These are phyloP conservation scores for Elsinoe necatrix DNA, from an alignment of 2,329 filamentous ascomycete species.

Conservation along the genomic window DNA sequence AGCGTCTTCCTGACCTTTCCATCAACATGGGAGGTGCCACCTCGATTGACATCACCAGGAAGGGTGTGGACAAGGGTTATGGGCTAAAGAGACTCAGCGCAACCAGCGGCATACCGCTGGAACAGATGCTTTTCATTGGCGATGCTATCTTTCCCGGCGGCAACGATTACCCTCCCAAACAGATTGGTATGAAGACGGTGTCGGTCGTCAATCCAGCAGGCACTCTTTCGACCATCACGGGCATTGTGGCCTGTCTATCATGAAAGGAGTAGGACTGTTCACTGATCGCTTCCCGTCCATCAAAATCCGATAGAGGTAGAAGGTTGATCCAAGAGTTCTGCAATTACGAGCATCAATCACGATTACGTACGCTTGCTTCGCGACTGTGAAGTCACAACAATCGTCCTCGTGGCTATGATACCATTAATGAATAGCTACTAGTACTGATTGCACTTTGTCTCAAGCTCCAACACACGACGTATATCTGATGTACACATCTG, in stretches of 20 bases:
- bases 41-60: conserved; percentile 34
- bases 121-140: conserved; percentile 36
- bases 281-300: too few relatives aligned
- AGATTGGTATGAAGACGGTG: conserved; percentile 27
- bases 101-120: conserved; percentile 29
- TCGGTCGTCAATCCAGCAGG: conserved; percentile 23
- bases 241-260: conserved; percentile 21
- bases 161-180: conserved; percentile 33
- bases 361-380: too few relatives aligned
- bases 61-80: conserved; percentile 34
- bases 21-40: conserved; percentile 37
- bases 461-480: background rate
- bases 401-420: too few relatives aligned
- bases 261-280: background rate
- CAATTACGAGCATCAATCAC: too few relatives aligned
- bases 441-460: too few relatives aligned
- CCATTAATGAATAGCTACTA: too few relatives aligned
- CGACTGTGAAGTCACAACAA: too few relatives aligned
- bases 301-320: too few relatives aligned
- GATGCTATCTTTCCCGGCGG: conserved; percentile 36
- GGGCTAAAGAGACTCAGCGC: conserved; percentile 25
- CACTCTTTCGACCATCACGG: conserved; percentile 24
- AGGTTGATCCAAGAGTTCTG: too few relatives aligned
- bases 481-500: background rate
- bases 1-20: conserved; percentile 31